These are phyloP conservation scores for Oryza meridionalis DNA, from an alignment of 176 grass and related monocot species.

Conservation along the genomic window DNA sequence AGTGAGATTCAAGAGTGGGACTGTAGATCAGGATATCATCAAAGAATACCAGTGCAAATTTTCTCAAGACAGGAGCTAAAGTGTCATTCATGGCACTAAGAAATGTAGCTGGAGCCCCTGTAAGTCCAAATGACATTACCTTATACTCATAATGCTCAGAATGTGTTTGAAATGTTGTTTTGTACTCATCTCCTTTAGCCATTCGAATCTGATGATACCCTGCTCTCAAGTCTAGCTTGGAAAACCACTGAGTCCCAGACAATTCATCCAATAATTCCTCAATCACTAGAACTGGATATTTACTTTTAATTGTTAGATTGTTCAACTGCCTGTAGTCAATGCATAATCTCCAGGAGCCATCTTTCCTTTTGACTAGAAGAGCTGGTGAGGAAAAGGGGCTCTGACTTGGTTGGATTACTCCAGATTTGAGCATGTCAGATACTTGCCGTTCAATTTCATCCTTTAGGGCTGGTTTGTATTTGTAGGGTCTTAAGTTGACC, in stretches of 20 bases:
- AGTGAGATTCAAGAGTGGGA: no score
- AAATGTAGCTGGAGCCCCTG: background rate
- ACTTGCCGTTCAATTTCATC: no score
- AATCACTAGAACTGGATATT: background rate
- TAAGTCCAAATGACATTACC: background rate
- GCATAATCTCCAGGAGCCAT: no score
- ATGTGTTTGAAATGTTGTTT: background rate
- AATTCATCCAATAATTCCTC: background rate
- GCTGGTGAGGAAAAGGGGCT: no score
- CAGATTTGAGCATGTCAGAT: no score
- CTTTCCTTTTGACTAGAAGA: no score
- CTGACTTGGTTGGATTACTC: accelerated
- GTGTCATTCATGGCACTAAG: background rate
- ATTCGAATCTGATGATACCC: background rate
- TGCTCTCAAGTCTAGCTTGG: background rate
- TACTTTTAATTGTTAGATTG: no score
- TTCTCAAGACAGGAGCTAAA: background rate
- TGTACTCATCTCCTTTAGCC: background rate
- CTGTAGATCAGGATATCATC: background rate
- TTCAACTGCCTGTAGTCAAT: no score
- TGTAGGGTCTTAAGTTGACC: no score
- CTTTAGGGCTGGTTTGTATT: no score
- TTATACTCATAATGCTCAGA: background rate
- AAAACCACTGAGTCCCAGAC: background rate
- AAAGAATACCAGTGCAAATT: background rate